Base-by-base conservation (phyloP, 768 basidiomycete species). In the Lactarius hatsudake region DNA sequence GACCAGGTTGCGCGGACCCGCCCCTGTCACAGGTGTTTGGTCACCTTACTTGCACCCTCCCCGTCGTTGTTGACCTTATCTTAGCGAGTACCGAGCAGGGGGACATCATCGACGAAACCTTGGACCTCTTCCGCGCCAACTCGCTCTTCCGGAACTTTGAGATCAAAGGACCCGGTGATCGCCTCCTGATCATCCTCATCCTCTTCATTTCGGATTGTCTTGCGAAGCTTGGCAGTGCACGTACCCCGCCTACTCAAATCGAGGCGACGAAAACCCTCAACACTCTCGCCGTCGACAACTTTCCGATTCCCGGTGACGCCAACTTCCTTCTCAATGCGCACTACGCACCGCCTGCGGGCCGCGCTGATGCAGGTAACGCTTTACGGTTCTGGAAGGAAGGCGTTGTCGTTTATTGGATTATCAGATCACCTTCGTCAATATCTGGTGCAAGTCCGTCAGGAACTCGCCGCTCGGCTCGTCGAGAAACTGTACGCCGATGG, bases 111-210 rank as follows among this genome's bases (percentile, higher is more conserved):
- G 96, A 98, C 78, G 97, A 99, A 79, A 89, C 94, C 1, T 82
- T 99, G 56, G 93, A 96, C 79, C 87, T 98, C 67, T 99, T 99
- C 81, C 91, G 97, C 63, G 96, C 96, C 74, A 99, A 99, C 79
- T 97, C 96, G 43, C 89, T 99, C 68, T 99, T 99, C 81, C 90
- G 97, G 74, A 98, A 98, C 81, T 99, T 98, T 73, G 97, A 99
- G 82, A 98, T 99, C 86, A 96, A 98, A 77, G 96, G 95, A 20
- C 93, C 94, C 63, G 94, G 95, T 61, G 96, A 97, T 82, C 89
- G 96, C 66, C 88, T 94, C 48, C 85, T 99, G 74, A 98, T 99
- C 81, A 87, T 98, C 76, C 87, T 98, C 74, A 97, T 98, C 77
- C 90, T 99, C 76, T 99, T 91, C 80, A 87, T 98, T 74, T 98